Evolutionary conservation across 2,329 filamentous ascomycete genomes (phyloP), one percentile per base, ranked within the genome.

Genomic region (Pseudocercospora musae): DNA sequence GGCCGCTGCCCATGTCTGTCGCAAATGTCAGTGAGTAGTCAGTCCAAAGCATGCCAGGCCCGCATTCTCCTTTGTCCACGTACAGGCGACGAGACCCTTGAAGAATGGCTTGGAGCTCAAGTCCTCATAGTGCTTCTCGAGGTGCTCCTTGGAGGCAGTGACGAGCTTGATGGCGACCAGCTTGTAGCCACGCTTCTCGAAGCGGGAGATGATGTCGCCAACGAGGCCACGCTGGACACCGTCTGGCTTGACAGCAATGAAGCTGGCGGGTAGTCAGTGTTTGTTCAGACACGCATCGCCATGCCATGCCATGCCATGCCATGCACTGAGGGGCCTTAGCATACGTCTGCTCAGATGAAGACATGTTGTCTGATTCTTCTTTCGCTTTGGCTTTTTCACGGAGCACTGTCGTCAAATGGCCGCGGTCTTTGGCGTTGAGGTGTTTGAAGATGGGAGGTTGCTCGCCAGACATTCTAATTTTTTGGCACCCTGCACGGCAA

Each of bases 161-260:
- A 89, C 81, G 75, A 99, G 88, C 91, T 99, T 99, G 87, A 99
- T 91, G 81, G 92, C 95, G 74, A 86, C 92, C 75, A 99, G 92
- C 89, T 98, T 98, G 91, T 91, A 98, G 84, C 93, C 95, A 78
- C 94, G 91, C 84, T 88, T 88, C 91, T 99, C 95, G 83, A 99
- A 99, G 84, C 95, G 92, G 79, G 86, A 87, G 87, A 99, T 90
- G 88, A 99, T 99, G 84, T 92, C 90, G 79, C 94, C 95, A 81
- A 99, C 83, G 77, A 99, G 91, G 84, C 95, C 95, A 84, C 95
- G 94, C 93, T 97, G 95, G 84, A 98, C 95, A 81, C 95, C 95
- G 84, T 98, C 95, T 75, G 94, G 95, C 92, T 99, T 99, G 88
- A 99, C 92, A 79, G 95, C 95, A 87, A 98, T 98, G 91, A 98